phyloP scores from a whole-genome alignment of 2,329 filamentous ascomycete genomes.

The Beauveria australis region DNA sequence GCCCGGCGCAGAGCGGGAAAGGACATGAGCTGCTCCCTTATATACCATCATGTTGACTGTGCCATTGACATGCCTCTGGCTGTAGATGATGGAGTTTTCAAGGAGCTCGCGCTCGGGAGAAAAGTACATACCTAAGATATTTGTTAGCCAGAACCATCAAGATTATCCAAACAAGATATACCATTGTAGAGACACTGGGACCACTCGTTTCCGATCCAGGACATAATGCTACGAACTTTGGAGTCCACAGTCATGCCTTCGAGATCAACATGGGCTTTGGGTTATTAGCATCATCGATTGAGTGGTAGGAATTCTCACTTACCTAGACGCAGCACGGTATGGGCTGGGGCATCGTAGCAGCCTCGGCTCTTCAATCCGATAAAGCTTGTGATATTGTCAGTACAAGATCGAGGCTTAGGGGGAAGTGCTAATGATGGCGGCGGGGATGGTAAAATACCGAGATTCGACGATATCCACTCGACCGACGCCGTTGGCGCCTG shows the following conservation, averaged over 20 bases:
- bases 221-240: slow-evolving; percentile 41
- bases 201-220: slow-evolving; percentile 25
- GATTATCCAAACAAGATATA: slow-evolving; percentile 15
- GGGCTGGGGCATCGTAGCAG: slow-evolving; percentile 44
- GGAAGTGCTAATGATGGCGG: background rate
- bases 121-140: slow-evolving; percentile 26
- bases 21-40: slow-evolving; percentile 43
- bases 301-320: background rate
- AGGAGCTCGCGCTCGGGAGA: slow-evolving; percentile 45
- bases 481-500: slow-evolving; percentile 56
- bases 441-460: slow-evolving; percentile 11
- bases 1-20: slow-evolving; percentile 35
- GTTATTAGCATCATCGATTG: background rate
- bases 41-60: slow-evolving; percentile 22
- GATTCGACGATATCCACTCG: slow-evolving; percentile 52
- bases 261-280: slow-evolving; percentile 33
- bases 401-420: background rate
- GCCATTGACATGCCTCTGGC: slow-evolving; percentile 43
- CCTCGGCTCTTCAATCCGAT: slow-evolving; percentile 34
- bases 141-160: background rate
- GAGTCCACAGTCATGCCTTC: slow-evolving; percentile 43
- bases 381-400: slow-evolving; percentile 14
- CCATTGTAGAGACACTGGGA: slow-evolving; percentile 38
- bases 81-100: slow-evolving; percentile 52
- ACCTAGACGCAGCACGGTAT: slow-evolving; percentile 15